These are phyloP conservation scores for Elasticomyces elasticus DNA, from an alignment of 495 filamentous ascomycete species.

Conservation along the genomic window DNA sequence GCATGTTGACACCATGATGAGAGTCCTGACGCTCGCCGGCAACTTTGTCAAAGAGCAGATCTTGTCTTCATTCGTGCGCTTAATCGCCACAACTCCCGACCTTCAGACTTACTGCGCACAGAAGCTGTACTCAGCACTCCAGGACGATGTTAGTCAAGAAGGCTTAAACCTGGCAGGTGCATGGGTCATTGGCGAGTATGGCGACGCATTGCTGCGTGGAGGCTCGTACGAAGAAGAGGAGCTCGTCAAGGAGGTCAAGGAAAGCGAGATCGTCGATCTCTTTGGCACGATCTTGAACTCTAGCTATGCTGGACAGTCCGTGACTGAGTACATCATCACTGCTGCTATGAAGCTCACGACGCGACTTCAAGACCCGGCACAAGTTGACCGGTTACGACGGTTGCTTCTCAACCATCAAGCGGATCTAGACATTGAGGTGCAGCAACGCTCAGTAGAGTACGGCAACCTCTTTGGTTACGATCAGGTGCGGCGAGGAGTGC, in stretches of 20 bases:
- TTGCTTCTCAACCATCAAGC: conserved; percentile 65
- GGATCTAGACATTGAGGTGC: conserved; percentile 85
- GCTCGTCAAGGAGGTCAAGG: conserved; percentile 76
- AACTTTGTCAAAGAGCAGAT: conserved; percentile 98
- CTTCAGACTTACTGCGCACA: conserved; percentile 93
- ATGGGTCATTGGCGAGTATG: conserved; percentile 98
- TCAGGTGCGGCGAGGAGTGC: conserved; percentile 74
- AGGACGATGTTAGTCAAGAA: conserved; percentile 95
- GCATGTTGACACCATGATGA: conserved; percentile 94
- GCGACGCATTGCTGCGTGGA: conserved; percentile 74
- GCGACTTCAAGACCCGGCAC: conserved; percentile 67
- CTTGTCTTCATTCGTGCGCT: conserved; percentile 86
- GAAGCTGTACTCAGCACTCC: conserved; percentile 80
- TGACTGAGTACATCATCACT: conserved; percentile 91
- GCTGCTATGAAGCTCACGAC: conserved; percentile 92
- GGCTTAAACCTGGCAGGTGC: conserved; percentile 84
- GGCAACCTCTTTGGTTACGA: conserved; percentile 86
- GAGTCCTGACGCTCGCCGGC: conserved; percentile 88
- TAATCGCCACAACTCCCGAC: conserved; percentile 90
- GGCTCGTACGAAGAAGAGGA: conserved; percentile 95
- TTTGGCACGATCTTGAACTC: conserved; percentile 87
- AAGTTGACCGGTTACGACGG: conserved; percentile 74
- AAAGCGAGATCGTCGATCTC: conserved; percentile 82
- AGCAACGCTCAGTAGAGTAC: conserved; percentile 92
- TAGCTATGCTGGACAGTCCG: conserved; percentile 78